Percentiles rank a stretch among this genome's conserved stretches.
Conservation (phyloP, 169 alveolate species). For the Cryptosporidium sp. region DNA sequence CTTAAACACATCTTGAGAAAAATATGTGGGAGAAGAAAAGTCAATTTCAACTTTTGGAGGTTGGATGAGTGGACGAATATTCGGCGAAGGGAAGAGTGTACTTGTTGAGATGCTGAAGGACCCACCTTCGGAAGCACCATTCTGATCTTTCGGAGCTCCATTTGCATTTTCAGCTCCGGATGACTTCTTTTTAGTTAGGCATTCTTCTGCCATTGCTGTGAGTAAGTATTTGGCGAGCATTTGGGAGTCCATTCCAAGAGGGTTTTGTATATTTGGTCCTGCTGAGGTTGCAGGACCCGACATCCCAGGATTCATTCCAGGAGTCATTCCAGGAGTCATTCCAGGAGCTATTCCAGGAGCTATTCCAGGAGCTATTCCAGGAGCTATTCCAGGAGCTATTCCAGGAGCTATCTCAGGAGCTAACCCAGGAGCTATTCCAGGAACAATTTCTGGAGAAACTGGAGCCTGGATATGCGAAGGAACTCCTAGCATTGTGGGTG, state of each 20-base stretch:
- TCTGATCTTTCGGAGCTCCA: background rate
- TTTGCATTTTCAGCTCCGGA: conserved; percentile 3
- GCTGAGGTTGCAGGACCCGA: too few species aligned
- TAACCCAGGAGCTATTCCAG: too few species aligned
- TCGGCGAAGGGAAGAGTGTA: background rate
- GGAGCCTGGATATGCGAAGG: conserved; percentile 1
- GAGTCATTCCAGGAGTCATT: background rate
- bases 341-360: background rate
- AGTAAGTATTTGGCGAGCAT: conserved; percentile 68
- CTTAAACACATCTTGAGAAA: conserved; percentile 58
- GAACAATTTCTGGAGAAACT: background rate
- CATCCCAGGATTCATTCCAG: background rate
- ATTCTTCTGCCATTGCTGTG: conserved; percentile 75
- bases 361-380: too few species aligned
- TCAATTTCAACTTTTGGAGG: conserved; percentile 68
- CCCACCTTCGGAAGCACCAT: background rate
- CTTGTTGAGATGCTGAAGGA: background rate
- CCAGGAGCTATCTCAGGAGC: background rate
- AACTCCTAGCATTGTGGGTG: background rate
- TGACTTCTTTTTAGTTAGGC: conserved; percentile 40
- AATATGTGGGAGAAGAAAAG: conserved; percentile 35
- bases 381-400: background rate
- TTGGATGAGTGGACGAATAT: conserved; percentile 33
- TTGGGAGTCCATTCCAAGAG: conserved; percentile 66
- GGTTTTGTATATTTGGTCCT: conserved; percentile 3